phyloP scores from a whole-genome alignment of 2,329 filamentous ascomycete species.

The Claviceps pazoutovae region DNA sequence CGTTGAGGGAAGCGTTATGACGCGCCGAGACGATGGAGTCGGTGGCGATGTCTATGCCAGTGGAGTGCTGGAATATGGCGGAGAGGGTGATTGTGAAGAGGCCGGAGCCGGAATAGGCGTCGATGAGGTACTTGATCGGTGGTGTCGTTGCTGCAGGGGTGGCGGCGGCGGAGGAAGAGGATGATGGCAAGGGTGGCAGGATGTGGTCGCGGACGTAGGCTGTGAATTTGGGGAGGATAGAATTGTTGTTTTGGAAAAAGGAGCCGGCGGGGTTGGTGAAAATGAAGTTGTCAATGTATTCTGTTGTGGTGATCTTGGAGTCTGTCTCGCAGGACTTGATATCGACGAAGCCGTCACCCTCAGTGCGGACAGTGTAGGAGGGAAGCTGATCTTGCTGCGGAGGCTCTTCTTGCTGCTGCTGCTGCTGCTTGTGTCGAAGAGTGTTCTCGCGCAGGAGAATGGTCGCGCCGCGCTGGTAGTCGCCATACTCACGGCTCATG shows the following conservation, averaged over 20 bases:
- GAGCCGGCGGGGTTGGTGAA: conserved; percentile 87
- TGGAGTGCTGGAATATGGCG: conserved; percentile 65
- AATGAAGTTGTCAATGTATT: conserved; percentile 73
- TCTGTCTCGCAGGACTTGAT: conserved; percentile 83
- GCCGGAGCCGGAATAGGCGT: conserved; percentile 93
- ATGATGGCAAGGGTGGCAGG: conserved; percentile 34
- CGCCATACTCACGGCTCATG: conserved; percentile 54
- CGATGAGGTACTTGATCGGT: conserved; percentile 73
- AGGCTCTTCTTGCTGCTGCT: conserved; percentile 4
- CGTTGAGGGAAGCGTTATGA: conserved; percentile 66
- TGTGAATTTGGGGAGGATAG: conserved; percentile 78
- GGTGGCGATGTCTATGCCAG: conserved; percentile 80
- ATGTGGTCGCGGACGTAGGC: conserved; percentile 68
- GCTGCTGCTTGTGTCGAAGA: conserved; percentile 40
- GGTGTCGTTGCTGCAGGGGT: conserved; percentile 27
- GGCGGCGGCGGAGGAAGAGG: conserved; percentile 27
- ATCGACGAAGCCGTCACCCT: conserved; percentile 48
- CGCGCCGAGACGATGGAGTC: conserved; percentile 67
- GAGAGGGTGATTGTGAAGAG: conserved; percentile 94
- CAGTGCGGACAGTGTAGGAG: conserved; percentile 30
- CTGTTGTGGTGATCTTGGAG: conserved; percentile 66
- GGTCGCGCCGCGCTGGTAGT: conserved; percentile 72
- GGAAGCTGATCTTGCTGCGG: conserved; percentile 11
- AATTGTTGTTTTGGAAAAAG: conserved; percentile 99
- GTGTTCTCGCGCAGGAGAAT: conserved; percentile 82